Base-by-base conservation (phyloP, 163 green algal genomes). In the Chloromonas sp. region DNA sequence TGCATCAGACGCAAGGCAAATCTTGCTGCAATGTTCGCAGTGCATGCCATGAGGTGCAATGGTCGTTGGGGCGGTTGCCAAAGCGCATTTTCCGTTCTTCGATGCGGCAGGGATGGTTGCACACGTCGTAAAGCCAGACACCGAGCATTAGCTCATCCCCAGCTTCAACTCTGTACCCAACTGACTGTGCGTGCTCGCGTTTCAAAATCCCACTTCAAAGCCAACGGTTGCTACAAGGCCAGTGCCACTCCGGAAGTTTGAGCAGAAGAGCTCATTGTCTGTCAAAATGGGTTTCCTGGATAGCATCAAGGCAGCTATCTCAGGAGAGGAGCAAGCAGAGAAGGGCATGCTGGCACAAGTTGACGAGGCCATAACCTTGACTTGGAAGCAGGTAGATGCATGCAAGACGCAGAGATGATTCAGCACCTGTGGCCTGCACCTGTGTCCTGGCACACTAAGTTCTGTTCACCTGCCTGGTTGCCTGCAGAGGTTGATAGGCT, bases 371-470 rank as follows among this genome's bases (percentile, higher is more conserved):
- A 36, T 84, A 1, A 84, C 81, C 1, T 71, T 84, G 60, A 77
- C 61, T 1, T 84, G 81, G 81, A 84, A 84, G 81, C 78, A 82
- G 76, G 76, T 81, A 15, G 36, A 36, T 36, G 36, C 36, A 58
- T 60, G 14, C n/a, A 81, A 81, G 76, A 11, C 76, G 57, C 76
- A 3, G 14, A 8, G 3, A 81, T 11, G 14, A 8, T 14, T 11
- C 14, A 36, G n/a, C 76, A 81, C 57, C n/a, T 3, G 14, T 11
- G 3, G n/a, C n/a, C 8, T 60, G n/a, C 76, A 81, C n/a, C 57
- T 15, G 76, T 36, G n/a, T 11, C 3, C 14, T 57, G 57, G 13
- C 76, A 36, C 36, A 36, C 36, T 3, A 60, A 36, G 13, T 58
- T 60, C 8, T 60, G 14, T 59, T 81, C 3, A 60, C 14, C 76